phyloP scores from a whole-genome alignment of 73 alveolate genomes.

The Diophrys appendiculata region DNA sequence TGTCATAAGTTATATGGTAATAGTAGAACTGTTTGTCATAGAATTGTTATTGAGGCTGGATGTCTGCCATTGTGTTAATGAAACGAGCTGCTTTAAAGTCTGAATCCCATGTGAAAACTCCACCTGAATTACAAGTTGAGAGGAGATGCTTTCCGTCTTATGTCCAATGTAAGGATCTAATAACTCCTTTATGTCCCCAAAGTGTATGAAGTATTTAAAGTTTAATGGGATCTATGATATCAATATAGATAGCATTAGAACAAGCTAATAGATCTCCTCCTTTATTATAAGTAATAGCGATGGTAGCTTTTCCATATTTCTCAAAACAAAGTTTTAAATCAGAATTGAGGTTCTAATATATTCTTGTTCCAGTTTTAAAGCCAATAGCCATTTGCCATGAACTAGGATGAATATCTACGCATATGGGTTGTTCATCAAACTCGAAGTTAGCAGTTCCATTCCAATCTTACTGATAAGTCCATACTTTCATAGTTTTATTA shows the following conservation, averaged over 20 bases:
- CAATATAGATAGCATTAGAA: constrained; percentile 39
- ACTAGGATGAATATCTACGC: constrained; percentile 55
- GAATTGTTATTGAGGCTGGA: constrained; percentile 21
- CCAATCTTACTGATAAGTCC: constrained; percentile 56
- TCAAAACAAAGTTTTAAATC: constrained; percentile 53
- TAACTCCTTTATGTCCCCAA: constrained; percentile 66
- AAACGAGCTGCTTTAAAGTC: constrained; percentile 42
- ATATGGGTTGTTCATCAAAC: constrained; percentile 56
- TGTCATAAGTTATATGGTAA: constrained; percentile 39
- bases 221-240: constrained; percentile 61
- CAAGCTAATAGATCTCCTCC: constrained; percentile 58
- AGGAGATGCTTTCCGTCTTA: constrained; percentile 22
- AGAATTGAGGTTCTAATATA: constrained; percentile 39
- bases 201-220: constrained; percentile 40
- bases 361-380: constrained; percentile 54
- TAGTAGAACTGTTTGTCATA: constrained; percentile 42
- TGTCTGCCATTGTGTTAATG: constrained; percentile 13
- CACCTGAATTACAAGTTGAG: constrained; percentile 56
- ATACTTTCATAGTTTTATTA: constrained; percentile 29
- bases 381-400: constrained; percentile 64
- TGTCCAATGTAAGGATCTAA: constrained; percentile 51
- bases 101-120: constrained; percentile 53
- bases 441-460: constrained; percentile 29
- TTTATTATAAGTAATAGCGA: constrained; percentile 40
- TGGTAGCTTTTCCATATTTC: constrained; percentile 60